phyloP scores from a whole-genome alignment of 2,329 filamentous ascomycete genomes.

The Furcasterigmium sp. region DNA sequence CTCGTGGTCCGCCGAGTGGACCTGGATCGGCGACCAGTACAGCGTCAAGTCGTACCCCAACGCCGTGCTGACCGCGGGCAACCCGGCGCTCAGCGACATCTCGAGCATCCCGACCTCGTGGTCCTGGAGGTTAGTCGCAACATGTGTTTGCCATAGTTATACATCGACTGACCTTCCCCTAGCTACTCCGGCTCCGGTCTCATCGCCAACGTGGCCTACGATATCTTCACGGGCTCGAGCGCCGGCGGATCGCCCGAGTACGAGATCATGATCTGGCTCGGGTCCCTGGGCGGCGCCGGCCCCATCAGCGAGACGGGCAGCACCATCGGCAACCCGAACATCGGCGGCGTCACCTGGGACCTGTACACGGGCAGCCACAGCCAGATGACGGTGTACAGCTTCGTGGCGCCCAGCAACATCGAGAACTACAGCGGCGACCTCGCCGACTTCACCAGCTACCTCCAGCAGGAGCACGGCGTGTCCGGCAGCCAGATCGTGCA shows the following conservation, averaged over 20 bases:
- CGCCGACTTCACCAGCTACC: constrained; percentile 51
- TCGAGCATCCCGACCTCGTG: constrained; percentile 24
- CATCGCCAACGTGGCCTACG: constrained; percentile 55
- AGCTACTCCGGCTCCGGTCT: constrained; percentile 24
- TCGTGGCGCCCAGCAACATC: constrained; percentile 32
- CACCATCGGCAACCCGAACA: constrained; percentile 45
- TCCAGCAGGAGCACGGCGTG: constrained; percentile 42
- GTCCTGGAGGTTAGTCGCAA: constrained; percentile 20
- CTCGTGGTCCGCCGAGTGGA: constrained; percentile 33
- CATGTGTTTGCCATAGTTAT: no score
- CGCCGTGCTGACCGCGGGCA: constrained; percentile 20
- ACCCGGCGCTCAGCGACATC: constrained; percentile 24
- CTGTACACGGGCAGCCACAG: constrained; percentile 59
- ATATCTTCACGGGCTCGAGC: constrained; percentile 50
- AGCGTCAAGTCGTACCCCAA: constrained; percentile 39
- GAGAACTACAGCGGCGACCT: constrained; percentile 52
- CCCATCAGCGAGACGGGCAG: constrained; percentile 46
- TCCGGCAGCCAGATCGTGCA: constrained; percentile 24
- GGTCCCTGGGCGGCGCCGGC: constrained; percentile 50
- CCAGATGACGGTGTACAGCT: constrained; percentile 55
- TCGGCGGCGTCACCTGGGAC: constrained; percentile 50
- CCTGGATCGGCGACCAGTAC: constrained; percentile 28
- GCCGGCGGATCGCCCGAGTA: constrained; percentile 40
- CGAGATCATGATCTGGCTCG: constrained; percentile 64
- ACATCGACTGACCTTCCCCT: constrained; percentile 10